Evolutionary conservation across 306 rosid genomes (phyloP), one percentile per base, ranked within the genome.

Genomic region (Lablab purpureus): DNA sequence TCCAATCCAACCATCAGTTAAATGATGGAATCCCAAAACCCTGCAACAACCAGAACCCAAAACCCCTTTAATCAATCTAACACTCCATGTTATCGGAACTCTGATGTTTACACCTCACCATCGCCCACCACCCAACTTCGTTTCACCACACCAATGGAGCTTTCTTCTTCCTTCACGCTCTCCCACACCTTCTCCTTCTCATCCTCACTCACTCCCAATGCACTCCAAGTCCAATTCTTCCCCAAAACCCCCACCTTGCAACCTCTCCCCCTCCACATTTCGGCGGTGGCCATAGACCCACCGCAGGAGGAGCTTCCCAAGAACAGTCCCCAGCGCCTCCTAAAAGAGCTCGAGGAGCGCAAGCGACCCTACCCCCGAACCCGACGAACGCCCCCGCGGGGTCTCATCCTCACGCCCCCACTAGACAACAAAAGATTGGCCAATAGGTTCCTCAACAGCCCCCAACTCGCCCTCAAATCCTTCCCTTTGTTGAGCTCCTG

Each of bases 401-500:
- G 74, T 69, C 87, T 81, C 82, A 81, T 94, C 37, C 83, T 94
- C 0, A 80, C 85, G 10, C 97, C 92, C 8, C 98, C 98, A 1
- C 74, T 88, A n/a, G 93, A 90, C 32, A 92, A 94, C 87, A 88
- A 88, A 74, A 92, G 74, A 65, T 60, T 92, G n/a, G 84, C 96
- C 0, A 76, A 91, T 11, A 79, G 97, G 79, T 85, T 90, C 71
- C 97, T 94, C 50, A 84, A 88, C 27, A 92, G 97, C 89, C 98
- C 97, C 0, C 97, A 94, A 19, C 78, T 94, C 5, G 70, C 97
- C 4, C 92, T 90, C 19, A 90, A 90, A 15, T 58, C 94, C 0
- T 90, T 94, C 63, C 98, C 98, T 4, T 40, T 94, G 18, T 59
- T 92, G 34, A 94, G 98, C 10, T 92, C 97, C 11, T 94, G 98